Conservation (phyloP, 768 basidiomycete genomes). For the Mrakia gelida region DNA sequence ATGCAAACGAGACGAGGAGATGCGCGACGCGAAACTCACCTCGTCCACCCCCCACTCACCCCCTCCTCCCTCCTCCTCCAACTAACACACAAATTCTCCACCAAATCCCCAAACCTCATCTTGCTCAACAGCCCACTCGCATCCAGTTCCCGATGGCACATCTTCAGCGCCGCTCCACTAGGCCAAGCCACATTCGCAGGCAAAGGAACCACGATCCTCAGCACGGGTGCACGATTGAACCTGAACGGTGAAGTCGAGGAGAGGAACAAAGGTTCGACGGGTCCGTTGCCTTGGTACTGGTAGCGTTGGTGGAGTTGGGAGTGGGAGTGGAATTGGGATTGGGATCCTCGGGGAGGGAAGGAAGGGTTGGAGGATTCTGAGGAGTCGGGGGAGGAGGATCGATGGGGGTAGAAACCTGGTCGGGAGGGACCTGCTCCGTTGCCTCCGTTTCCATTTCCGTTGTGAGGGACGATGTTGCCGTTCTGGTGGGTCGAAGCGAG, state of each 20-base stretch:
- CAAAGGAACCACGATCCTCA: constrained; percentile 27
- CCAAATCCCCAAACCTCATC: constrained; percentile 24
- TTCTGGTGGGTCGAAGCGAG: too few species aligned
- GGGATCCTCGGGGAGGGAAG: background rate
- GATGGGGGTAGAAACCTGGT: background rate
- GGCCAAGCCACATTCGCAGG: constrained; percentile 22
- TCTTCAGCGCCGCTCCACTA: constrained; percentile 24
- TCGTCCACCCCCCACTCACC: background rate
- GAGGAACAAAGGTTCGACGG: constrained; percentile 27
- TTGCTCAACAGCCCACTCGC: constrained; percentile 21
- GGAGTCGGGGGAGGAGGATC: background rate
- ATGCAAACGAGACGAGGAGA: too few species aligned
- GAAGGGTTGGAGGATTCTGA: background rate
- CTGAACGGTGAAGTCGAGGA: background rate
- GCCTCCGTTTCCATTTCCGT: background rate
- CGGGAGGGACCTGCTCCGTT: background rate
- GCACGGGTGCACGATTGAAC: constrained; percentile 26
- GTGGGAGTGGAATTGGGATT: too few species aligned
- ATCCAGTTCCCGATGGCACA: constrained; percentile 26
- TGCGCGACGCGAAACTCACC: background rate
- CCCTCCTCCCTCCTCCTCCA: constrained; percentile 6
- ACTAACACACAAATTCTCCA: constrained; percentile 24
- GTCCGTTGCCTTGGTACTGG: background rate
- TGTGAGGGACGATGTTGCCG: background rate
- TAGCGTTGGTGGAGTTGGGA: background rate